Evolutionary conservation across 1,284 basidiomycete species (phyloP), one percentile per base, ranked within the genome.

Genomic region (Cystobasidium slooffiae): DNA sequence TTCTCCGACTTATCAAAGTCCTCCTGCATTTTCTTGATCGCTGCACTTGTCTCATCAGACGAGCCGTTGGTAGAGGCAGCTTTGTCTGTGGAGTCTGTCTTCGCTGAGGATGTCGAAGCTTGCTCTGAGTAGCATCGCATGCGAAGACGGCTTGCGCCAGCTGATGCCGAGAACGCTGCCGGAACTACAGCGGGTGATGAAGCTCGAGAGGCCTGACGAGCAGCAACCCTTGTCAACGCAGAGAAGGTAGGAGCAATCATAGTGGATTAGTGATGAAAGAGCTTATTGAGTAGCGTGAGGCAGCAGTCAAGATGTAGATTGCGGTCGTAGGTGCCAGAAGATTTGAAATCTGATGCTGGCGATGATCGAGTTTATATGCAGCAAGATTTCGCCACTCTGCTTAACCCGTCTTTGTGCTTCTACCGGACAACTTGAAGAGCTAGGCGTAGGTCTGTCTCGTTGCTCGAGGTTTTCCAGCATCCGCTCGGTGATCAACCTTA

Each of bases 1-100:
- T 73, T 66, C 44, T 66, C 58, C 12, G 56, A 46, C 63, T 73
- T 73, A 37, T 73, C 70, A 24, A 73, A 52, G 61, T 73, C 52
- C 56, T 51, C 64, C 44, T 66, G 64, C 64, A 66, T 41, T 37
- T 73, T 73, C 44, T 65, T 65, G 44, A 49, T 47, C 43, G 49
- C 52, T n/a, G 62, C 53, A 24, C 41, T 51, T 20, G 47, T 47
- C 64, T 51, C 64, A 9, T 46, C 70, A 24, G 51, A 43, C 10
- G 52, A 16, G 4, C 63, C 41, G 24, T 56, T 43, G 6, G 51
- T 18, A 14, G 70, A 24, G 43, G 70, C 70, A 41, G 64, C 31
- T 51, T 61, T 52, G 43, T 52, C 62, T 41, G 51, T 22, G 22
- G 62, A 18, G 10, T 61, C 53, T 55, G 49, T 12, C 52, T 53